Percentiles rank a stretch among this genome's conserved stretches.
phyloP scores from a whole-genome alignment of 75 land plant species.

The Isoetes taiwanensis region DNA sequence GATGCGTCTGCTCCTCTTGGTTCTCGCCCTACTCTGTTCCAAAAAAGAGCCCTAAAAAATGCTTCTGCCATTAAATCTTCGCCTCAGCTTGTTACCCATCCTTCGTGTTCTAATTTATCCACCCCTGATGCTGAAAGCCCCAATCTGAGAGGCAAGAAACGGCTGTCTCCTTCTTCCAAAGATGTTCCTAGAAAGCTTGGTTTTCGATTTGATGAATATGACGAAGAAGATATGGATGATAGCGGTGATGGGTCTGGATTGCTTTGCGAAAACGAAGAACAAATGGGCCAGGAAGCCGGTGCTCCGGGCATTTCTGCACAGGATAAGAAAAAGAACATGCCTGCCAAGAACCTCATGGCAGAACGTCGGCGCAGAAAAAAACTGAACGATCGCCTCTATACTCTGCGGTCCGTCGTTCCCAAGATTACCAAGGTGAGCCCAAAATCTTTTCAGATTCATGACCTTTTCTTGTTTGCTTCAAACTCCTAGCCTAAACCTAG shows the following conservation, averaged over 20 bases:
- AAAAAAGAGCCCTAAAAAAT: not conserved
- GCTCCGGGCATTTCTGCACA: not conserved
- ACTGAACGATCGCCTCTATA: constrained; percentile 6
- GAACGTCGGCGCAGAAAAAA: not conserved
- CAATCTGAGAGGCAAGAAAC: not conserved
- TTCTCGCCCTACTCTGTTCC: not conserved
- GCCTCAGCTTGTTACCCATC: not conserved
- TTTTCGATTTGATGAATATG: not conserved
- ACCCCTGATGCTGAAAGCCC: constrained; percentile 2
- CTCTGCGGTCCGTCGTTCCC: not conserved
- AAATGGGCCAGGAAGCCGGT: not conserved
- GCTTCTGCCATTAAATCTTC: too few species aligned
- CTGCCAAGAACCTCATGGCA: not conserved
- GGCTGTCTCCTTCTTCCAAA: too few species aligned
- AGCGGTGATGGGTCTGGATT: not conserved
- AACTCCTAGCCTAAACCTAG: too few species aligned
- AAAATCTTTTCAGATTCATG: too few species aligned
- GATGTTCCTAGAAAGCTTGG: too few species aligned
- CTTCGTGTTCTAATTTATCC: not conserved
- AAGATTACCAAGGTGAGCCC: not conserved
- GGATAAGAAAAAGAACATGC: not conserved
- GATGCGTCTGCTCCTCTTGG: not conserved
- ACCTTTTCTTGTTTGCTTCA: too few species aligned
- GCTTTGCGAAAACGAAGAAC: not conserved
- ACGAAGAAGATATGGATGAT: not conserved